Conservation (phyloP, 2,329 filamentous ascomycete genomes). For the Pseudonectria foliicola region DNA sequence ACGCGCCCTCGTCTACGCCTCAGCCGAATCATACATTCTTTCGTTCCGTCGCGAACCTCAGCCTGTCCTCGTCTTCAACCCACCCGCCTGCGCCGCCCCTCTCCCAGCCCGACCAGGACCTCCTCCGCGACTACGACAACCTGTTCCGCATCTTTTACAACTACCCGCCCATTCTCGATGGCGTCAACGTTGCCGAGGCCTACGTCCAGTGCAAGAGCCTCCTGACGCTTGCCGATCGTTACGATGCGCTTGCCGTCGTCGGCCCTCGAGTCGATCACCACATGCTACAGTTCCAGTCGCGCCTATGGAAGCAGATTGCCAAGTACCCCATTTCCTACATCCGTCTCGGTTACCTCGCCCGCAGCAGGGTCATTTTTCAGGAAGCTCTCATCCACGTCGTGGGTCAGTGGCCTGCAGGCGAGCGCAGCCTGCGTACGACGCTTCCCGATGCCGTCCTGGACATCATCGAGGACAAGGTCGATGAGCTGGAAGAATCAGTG, state of each 20-base stretch:
- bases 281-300: slow-evolving; percentile 80
- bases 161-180: slow-evolving; percentile 73
- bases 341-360: slow-evolving; percentile 78
- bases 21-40: slow-evolving; percentile 57
- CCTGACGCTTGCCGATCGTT: slow-evolving; percentile 84
- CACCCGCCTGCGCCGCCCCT: slow-evolving; percentile 41
- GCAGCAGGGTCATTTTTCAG: slow-evolving; percentile 75
- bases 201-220: slow-evolving; percentile 93
- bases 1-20: slow-evolving; percentile 47
- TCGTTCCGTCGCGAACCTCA: slow-evolving; percentile 77
- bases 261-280: slow-evolving; percentile 91
- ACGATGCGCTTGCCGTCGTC: slow-evolving; percentile 82
- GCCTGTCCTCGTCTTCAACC: slow-evolving; percentile 32
- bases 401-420: slow-evolving; percentile 81
- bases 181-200: slow-evolving; percentile 81
- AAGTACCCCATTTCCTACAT: slow-evolving; percentile 93
- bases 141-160: slow-evolving; percentile 96
- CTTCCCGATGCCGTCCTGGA: slow-evolving; percentile 74
- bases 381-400: slow-evolving; percentile 91
- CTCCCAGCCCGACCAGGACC: slow-evolving; percentile 60
- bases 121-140: slow-evolving; percentile 90
- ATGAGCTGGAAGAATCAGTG: slow-evolving; percentile 80
- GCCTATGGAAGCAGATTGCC: slow-evolving; percentile 91
- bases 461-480: slow-evolving; percentile 89
- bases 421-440: slow-evolving; percentile 66